Evolutionary conservation across 2,329 filamentous ascomycete species (phyloP).

Genomic region (Cladophialophora carrionii): DNA sequence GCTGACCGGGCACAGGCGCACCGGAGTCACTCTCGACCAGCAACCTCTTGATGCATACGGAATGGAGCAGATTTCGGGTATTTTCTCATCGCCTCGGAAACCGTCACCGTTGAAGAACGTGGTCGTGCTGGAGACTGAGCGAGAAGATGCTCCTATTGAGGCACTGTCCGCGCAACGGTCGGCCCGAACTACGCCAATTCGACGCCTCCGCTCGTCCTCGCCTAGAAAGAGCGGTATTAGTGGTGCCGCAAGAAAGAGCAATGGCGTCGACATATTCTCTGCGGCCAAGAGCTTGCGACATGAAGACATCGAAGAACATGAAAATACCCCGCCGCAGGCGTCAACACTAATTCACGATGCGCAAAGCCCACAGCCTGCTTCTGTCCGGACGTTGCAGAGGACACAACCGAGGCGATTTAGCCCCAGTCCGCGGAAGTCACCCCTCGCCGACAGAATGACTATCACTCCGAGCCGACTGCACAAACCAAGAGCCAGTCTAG

Average conservation of each 20-base stretch:
- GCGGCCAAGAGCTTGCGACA: slow-evolving; percentile 19
- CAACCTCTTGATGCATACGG: slow-evolving; percentile 87
- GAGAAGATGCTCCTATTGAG: slow-evolving; percentile 46
- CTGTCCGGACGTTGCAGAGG: slow-evolving; percentile 3
- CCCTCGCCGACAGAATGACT: slow-evolving; percentile 29
- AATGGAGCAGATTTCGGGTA: slow-evolving; percentile 80
- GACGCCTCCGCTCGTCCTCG: slow-evolving; percentile 49
- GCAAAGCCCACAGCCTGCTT: background rate
- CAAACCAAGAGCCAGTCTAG: slow-evolving; percentile 15
- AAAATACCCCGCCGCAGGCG: slow-evolving; percentile 41
- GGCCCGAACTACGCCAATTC: slow-evolving; percentile 44
- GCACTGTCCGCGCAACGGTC: slow-evolving; percentile 45
- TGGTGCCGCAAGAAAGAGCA: slow-evolving; percentile 43
- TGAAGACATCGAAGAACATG: slow-evolving; percentile 35
- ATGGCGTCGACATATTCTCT: slow-evolving; percentile 32
- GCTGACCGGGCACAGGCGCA: slow-evolving; percentile 68
- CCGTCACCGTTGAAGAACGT: slow-evolving; percentile 48
- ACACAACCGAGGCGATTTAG: slow-evolving; percentile 8
- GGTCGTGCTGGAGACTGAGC: slow-evolving; percentile 33
- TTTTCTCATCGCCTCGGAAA: slow-evolving; percentile 86
- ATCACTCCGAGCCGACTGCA: slow-evolving; percentile 25
- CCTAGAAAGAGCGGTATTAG: slow-evolving; percentile 51
- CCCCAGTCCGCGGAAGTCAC: slow-evolving; percentile 26
- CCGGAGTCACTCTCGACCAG: slow-evolving; percentile 79
- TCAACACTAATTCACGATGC: slow-evolving; percentile 42